These are phyloP conservation scores for Penicillium macrosclerotiorum DNA, from an alignment of 495 filamentous ascomycete genomes.

Conservation along the genomic window DNA sequence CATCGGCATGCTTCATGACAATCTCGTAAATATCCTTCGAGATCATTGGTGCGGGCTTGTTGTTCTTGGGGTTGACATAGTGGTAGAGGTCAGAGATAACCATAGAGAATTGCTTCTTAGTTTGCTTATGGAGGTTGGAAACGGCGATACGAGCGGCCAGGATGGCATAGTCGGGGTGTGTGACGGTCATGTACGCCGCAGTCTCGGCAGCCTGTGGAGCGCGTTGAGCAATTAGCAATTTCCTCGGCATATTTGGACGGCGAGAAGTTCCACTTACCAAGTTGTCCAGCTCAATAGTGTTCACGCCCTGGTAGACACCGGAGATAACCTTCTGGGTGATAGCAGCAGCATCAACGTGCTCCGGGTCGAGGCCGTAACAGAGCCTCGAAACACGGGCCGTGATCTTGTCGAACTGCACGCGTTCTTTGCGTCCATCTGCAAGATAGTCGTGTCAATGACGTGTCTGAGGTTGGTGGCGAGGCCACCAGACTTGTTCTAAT, in stretches of 20 bases:
- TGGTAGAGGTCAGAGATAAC: slow-evolving; percentile 92
- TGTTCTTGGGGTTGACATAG: slow-evolving; percentile 95
- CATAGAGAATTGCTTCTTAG: slow-evolving; percentile 97
- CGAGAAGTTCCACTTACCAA: slow-evolving; percentile 60
- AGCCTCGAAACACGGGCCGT: slow-evolving; percentile 95
- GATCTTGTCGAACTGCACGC: slow-evolving; percentile 99
- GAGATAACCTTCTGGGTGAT: slow-evolving; percentile 99
- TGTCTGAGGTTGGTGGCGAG: slow-evolving; percentile 26
- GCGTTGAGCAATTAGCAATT: too few species aligned
- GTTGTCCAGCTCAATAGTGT: slow-evolving; percentile 92
- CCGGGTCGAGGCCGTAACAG: slow-evolving; percentile 93
- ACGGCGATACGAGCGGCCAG: slow-evolving; percentile 98
- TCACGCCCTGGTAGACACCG: slow-evolving; percentile 98
- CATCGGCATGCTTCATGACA: slow-evolving; percentile 91
- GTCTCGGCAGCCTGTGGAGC: slow-evolving; percentile 84
- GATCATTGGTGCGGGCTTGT: slow-evolving; percentile 85
- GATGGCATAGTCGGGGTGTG: slow-evolving; percentile 98
- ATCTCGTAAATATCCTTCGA: slow-evolving; percentile 81
- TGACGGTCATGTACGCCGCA: slow-evolving; percentile 99
- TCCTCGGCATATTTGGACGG: background rate
- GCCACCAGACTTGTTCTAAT: background rate
- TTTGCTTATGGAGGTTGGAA: slow-evolving; percentile 99
- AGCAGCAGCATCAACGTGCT: slow-evolving; percentile 95
- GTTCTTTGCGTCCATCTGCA: slow-evolving; percentile 97
- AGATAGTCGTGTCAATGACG: slow-evolving; percentile 23